A percentile compares a stretch with the other conserved stretches of the same genome.
Evolutionary conservation across 495 filamentous ascomycete genomes (phyloP).

Genomic region (Penicillium bovifimosum): DNA sequence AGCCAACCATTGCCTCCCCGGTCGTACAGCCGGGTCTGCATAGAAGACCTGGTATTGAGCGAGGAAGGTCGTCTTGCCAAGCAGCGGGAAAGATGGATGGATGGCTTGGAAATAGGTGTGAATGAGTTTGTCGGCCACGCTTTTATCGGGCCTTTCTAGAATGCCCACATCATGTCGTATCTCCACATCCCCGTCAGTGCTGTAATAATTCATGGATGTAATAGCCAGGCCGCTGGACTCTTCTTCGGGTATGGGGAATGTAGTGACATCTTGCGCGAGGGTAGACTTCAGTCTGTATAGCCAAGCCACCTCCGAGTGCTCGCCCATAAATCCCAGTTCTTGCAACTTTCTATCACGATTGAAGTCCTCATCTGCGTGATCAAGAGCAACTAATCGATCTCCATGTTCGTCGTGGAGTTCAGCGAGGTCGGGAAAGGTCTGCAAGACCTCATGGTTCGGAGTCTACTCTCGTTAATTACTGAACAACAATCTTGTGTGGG

Average conservation of each 20-base stretch:
- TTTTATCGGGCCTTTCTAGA: constrained; percentile 40
- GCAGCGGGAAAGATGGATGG: constrained; percentile 51
- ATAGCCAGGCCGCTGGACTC: constrained; percentile 16
- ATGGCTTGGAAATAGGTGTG: constrained; percentile 49
- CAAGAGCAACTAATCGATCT: constrained; percentile 21
- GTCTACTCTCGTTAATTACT: not conserved
- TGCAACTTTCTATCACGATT: constrained; percentile 42
- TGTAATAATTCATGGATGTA: constrained; percentile 43
- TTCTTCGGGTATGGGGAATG: constrained; percentile 4
- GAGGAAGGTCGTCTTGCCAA: constrained; percentile 38
- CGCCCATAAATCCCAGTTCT: constrained; percentile 53
- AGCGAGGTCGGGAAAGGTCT: constrained; percentile 33
- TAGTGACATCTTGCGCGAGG: constrained; percentile 12
- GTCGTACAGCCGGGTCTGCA: constrained; percentile 16
- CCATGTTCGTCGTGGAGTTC: not conserved
- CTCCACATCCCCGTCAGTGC: constrained; percentile 43
- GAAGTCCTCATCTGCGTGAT: constrained; percentile 51
- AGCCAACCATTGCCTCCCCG: constrained; percentile 45
- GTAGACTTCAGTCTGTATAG: constrained; percentile 37
- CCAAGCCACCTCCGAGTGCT: constrained; percentile 56
- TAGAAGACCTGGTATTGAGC: constrained; percentile 33
- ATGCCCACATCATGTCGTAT: constrained; percentile 39
- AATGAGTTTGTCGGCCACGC: constrained; percentile 45
- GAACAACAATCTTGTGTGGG: not conserved
- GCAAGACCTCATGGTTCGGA: not conserved